Evolutionary conservation across 371 early-diverging fungal genomes (phyloP).

Genomic region (Agmasoma carcini): DNA sequence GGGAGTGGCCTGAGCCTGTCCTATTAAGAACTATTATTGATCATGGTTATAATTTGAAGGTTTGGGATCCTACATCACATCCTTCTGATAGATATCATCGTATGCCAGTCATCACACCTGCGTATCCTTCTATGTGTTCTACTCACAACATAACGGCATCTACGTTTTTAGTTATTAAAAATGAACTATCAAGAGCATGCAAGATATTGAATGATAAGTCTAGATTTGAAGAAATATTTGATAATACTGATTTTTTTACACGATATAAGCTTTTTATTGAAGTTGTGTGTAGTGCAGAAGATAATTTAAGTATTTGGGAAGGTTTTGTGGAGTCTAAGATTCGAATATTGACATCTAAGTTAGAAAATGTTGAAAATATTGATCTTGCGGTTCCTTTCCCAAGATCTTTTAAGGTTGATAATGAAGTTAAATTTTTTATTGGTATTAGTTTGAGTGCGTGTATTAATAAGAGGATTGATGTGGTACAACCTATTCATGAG

Average conservation of each 20-base stretch:
- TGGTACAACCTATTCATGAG: constrained; percentile 33
- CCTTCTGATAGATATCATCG: constrained; percentile 70
- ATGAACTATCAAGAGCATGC: constrained; percentile 59
- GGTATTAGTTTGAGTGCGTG: constrained; percentile 19
- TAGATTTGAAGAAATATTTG: constrained; percentile 58
- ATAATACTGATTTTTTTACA: constrained; percentile 70
- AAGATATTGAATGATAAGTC: constrained; percentile 54
- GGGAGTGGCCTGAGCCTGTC: constrained; percentile 95
- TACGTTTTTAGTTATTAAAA: constrained; percentile 65
- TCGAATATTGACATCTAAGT: constrained; percentile 67
- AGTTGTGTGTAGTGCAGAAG: constrained; percentile 56
- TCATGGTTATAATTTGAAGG: constrained; percentile 70
- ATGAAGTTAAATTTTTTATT: constrained; percentile 20
- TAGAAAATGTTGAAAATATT: constrained; percentile 67
- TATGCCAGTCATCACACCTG: constrained; percentile 99
- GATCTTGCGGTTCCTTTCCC: constrained; percentile 71
- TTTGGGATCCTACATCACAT: constrained; percentile 90
- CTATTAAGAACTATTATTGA: constrained; percentile 74
- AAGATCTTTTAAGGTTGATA: constrained; percentile 61
- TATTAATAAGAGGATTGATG: constrained; percentile 30
- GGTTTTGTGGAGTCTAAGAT: constrained; percentile 81
- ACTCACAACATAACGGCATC: constrained; percentile 90
- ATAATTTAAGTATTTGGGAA: constrained; percentile 55
- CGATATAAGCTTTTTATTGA: constrained; percentile 75
- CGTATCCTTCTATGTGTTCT: constrained; percentile 95